phyloP scores from a whole-genome alignment of 2,329 filamentous ascomycete species.

The Stylonectria norvegica region DNA sequence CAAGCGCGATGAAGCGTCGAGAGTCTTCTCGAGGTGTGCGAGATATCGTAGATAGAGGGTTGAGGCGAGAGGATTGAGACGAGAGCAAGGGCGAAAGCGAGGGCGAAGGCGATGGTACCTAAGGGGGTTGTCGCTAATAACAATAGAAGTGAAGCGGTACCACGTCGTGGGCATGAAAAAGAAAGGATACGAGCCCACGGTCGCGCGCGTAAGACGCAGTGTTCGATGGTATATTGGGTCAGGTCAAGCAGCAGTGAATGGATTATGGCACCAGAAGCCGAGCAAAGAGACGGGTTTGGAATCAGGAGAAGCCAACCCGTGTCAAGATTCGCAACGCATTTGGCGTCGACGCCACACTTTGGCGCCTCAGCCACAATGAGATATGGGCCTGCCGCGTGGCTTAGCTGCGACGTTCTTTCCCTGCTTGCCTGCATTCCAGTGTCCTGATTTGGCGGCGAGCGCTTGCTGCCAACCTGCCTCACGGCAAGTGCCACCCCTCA shows the following conservation, averaged over 20 bases:
- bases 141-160: slow-evolving; percentile 4
- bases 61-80: slow-evolving; percentile 1
- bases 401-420: not conserved
- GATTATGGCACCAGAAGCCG: slow-evolving; percentile 4
- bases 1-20: slow-evolving; percentile 1
- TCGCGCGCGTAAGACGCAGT: slow-evolving; percentile 15
- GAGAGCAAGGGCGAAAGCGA: slow-evolving; percentile 8
- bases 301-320: slow-evolving; percentile 8
- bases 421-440: too few species aligned
- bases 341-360: slow-evolving; percentile 2
- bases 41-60: slow-evolving; percentile 1
- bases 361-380: slow-evolving; percentile 1
- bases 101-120: not conserved
- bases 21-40: not conserved
- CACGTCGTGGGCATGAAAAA: slow-evolving; percentile 8
- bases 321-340: slow-evolving; percentile 2
- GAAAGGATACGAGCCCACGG: slow-evolving; percentile 11
- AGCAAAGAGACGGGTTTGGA: slow-evolving; percentile 4
- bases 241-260: slow-evolving; percentile 1
- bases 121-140: not conserved
- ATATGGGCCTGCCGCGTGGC: not conserved
- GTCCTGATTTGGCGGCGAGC: too few species aligned
- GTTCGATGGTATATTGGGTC: slow-evolving; percentile 7
- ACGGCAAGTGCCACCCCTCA: too few species aligned
- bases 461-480: too few species aligned